Evolutionary conservation across 768 basidiomycete genomes (phyloP), one percentile per base, ranked within the genome.

Genomic region (Lentinula detonsa): DNA sequence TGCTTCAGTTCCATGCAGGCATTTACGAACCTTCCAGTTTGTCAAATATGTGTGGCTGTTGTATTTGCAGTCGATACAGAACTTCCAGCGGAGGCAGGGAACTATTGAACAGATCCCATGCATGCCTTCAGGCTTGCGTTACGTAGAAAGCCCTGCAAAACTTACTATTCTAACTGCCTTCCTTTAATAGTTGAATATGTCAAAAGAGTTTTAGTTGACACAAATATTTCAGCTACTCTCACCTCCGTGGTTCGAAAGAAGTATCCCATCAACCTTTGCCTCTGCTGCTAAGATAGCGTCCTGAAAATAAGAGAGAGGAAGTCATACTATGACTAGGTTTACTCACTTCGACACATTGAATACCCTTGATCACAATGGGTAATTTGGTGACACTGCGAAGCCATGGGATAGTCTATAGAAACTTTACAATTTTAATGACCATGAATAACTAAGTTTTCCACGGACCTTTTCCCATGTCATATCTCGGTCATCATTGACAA

Each of bases 241-340:
- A 81, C 92, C 95, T 61, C 95, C 95, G 66, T 98, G 95, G 66
- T 98, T 98, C 0, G 90, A 92, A 9, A 98, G 74, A 59, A 95
- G 78, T 63, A 98, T 93, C 5, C 90, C 95, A 61, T 95, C 87
- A 10, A 91, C 87, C 7, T 93, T 92, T 34, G 88, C 82, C 63
- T 95, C 86, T n/a, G 81, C 85, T 35, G 94, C 94, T 51, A 93
- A 82, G 42, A 92, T 83, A 1, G 91, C 93, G 74, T 97, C 95
- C 85, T 95, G 69, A 10, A 68, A 5, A 23, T 5, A 31, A 18
- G 11, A 21, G 55, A 9, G 10, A 43, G 18, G 16, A 23, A 42
- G 7, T 9, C 42, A 9, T 18, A 57, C 31, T 18, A 3, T 28
- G 28, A 28, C 28, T 28, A 28, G 28, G 10, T 43, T 62, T 50